Conservation (phyloP, 495 filamentous ascomycete genomes). For the Penicillium paradoxum region DNA sequence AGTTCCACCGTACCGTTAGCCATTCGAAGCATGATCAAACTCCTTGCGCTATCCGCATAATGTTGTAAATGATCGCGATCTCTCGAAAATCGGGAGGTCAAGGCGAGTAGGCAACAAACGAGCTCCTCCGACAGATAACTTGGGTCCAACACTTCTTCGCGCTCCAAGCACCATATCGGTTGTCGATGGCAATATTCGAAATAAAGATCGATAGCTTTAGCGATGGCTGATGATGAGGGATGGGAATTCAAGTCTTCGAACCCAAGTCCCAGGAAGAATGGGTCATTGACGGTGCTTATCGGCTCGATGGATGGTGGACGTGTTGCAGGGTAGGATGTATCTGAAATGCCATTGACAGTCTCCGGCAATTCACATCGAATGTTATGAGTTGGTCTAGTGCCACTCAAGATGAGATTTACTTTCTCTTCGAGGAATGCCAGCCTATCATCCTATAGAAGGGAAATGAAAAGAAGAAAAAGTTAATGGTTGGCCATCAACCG, state of each 20-base stretch:
- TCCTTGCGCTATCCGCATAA: conserved; percentile 39
- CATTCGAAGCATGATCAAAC: conserved; percentile 43
- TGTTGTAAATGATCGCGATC: conserved; percentile 34
- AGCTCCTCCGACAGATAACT: conserved; percentile 38
- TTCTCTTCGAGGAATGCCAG: conserved; percentile 45
- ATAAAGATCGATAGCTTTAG: conserved; percentile 37
- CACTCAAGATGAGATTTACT: conserved; percentile 41
- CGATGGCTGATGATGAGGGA: conserved; percentile 24
- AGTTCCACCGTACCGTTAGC: conserved; percentile 44
- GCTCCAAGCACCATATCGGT: conserved; percentile 46
- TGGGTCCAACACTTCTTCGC: conserved; percentile 37
- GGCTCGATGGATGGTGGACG: conserved; percentile 20
- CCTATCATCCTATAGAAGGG: conserved; percentile 31
- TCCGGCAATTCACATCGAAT: conserved; percentile 15
- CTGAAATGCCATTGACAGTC: conserved; percentile 12
- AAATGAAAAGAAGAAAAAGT: conserved; percentile 2
- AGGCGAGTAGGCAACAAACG: conserved; percentile 37
- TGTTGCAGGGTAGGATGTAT: conserved; percentile 16
- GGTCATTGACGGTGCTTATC: conserved; percentile 16
- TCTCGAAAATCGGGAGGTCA: conserved; percentile 39
- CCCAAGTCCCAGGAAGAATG: conserved; percentile 27
- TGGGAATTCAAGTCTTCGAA: conserved; percentile 29
- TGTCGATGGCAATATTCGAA: conserved; percentile 45
- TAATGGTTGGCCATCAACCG: conserved; percentile 9
- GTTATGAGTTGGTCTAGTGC: conserved; percentile 20